phyloP scores from a whole-genome alignment of 2,329 filamentous ascomycete genomes.

The Neonectria punicea region DNA sequence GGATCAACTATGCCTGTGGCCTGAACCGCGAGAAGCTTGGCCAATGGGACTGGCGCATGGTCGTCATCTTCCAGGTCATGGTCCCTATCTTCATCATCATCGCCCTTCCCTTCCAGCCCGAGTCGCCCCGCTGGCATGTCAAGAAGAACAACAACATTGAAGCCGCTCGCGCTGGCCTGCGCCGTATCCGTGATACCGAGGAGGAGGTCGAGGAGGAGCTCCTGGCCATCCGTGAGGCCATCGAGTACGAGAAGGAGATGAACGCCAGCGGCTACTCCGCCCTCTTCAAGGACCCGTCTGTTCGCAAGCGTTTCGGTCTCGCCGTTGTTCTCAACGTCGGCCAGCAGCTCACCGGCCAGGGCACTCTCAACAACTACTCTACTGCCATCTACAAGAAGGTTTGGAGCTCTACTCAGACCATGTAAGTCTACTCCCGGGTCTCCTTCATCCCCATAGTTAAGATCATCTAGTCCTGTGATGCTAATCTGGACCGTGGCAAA shows the following conservation, averaged over 20 bases:
- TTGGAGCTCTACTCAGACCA: constrained; percentile 66
- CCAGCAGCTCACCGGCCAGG: constrained; percentile 78
- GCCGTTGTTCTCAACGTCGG: constrained; percentile 75
- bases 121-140: constrained; percentile 76
- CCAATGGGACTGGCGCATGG: constrained; percentile 79
- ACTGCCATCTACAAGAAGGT: constrained; percentile 80
- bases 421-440: constrained; percentile 45
- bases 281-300: constrained; percentile 75
- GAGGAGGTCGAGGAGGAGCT: constrained; percentile 75
- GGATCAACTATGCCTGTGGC: constrained; percentile 72
- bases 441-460: background rate
- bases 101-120: constrained; percentile 73
- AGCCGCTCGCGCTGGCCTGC: constrained; percentile 66
- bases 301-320: constrained; percentile 73
- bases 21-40: constrained; percentile 66
- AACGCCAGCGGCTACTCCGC: constrained; percentile 71
- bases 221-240: constrained; percentile 71
- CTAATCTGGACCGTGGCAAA: constrained; percentile 1
- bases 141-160: constrained; percentile 69
- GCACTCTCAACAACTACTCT: constrained; percentile 77
- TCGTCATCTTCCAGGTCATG: constrained; percentile 78
- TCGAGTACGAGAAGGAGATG: constrained; percentile 78
- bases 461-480: background rate
- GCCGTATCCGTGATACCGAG: constrained; percentile 70
- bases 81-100: constrained; percentile 70